Base-by-base conservation (phyloP, 306 rosid species). In the Sindora glabra region DNA sequence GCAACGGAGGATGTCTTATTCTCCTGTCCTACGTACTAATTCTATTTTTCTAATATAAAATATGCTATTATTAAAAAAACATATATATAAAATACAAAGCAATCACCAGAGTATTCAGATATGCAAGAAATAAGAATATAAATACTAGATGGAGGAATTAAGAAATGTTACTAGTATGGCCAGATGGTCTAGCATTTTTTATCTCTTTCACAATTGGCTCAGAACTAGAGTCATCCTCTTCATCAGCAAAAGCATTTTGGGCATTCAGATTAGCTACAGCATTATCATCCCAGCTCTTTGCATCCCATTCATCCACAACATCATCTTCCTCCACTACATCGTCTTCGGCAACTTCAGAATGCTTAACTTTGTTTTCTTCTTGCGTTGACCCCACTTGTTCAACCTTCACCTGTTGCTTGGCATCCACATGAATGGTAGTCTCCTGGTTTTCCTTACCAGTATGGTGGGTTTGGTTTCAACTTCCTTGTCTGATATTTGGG, bases 271-370 rank as follows among this genome's bases (percentile, higher is more conserved):
- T 79, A 69, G 86, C 83, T n/a, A n/a, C n/a, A n/a, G n/a, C 83
- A n/a, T n/a, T n/a, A 68, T 92, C 96, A 62, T 89, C 96, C 95
- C 95, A 92, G 77, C 95, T 89, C 88, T 86, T 92, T 32, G 85
- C 87, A 61, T 92, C 99, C 99, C 96, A 92, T 60, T 89, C 95
- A 59, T 86, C 98, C 69, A 81, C 97, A 21, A 62, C 90, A 0
- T 78, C 96, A 3, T 87, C 97, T 24, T 81, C 90, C 71, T 81
- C 87, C 24, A 59, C 51, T 37, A 34, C 86, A 69, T 74, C 71
- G 36, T 86, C 95, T 63, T 78, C 75, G 37, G 58, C 82, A 61
- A 73, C 71, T 69, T 80, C 94, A 56, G 81, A 51, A 74, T 56
- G 74, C 60, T 76, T 90, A 13, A 75, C 68, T 42, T 81, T 76